Percentiles rank a stretch among this genome's conserved stretches.
These are phyloP conservation scores for Carpinus viminea DNA, from an alignment of 306 rosid genomes.

Conservation along the genomic window DNA sequence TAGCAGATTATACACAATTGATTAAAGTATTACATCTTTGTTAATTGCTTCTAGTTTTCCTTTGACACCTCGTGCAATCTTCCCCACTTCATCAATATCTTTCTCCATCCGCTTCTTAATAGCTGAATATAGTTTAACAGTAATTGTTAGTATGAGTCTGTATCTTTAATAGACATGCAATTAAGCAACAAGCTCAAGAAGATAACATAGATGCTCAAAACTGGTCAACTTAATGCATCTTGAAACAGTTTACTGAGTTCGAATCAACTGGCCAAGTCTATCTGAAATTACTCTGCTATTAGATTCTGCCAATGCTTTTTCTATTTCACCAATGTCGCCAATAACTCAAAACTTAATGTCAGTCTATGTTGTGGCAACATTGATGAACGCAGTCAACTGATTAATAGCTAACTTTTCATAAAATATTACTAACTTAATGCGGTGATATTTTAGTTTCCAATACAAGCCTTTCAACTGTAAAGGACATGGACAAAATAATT, in stretches of 20 bases:
- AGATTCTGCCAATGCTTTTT: neutral
- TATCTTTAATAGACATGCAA: conserved; percentile 8
- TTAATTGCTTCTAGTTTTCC: conserved; percentile 75
- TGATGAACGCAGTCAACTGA: neutral
- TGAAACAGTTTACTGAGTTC: conserved; percentile 5
- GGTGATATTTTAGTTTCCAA: neutral
- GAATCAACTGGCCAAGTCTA: neutral
- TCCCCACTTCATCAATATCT: conserved; percentile 96
- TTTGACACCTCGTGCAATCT: conserved; percentile 82
- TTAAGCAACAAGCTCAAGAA: neutral
- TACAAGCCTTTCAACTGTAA: conserved; percentile 14
- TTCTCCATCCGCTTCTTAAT: conserved; percentile 97
- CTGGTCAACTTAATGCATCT: neutral
- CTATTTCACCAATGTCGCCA: neutral
- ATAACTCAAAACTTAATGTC: neutral
- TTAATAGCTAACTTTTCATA: neutral
- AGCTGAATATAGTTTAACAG: conserved; percentile 51
- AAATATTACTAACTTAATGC: neutral
- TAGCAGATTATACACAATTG: conserved; percentile 17
- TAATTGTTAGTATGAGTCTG: conserved; percentile 9
- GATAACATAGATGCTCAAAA: neutral
- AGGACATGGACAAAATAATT: conserved; percentile 11
- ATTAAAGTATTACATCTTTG: conserved; percentile 65
- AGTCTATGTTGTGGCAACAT: conserved; percentile 4
- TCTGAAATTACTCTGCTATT: neutral